A percentile compares a stretch with the other conserved stretches of the same genome.
Conservation (phyloP, 2,329 filamentous ascomycete genomes). For the Tolypocladium tundrense region DNA sequence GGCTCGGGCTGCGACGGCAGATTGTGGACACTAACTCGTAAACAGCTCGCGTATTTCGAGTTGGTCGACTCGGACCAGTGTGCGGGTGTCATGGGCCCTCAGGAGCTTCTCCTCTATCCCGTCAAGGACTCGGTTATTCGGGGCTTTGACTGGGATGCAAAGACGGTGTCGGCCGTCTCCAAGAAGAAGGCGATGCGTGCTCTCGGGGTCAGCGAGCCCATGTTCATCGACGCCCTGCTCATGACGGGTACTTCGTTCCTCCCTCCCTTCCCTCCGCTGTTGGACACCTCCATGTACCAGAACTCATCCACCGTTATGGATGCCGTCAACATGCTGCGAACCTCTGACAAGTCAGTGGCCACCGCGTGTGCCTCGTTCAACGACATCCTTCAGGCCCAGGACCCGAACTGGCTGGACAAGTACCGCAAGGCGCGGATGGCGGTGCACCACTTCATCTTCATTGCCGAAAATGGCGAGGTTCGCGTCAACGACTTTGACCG, state of each 20-base stretch:
- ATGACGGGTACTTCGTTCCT: constrained; percentile 77
- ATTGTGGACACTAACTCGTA: neutral
- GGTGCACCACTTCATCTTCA: constrained; percentile 78
- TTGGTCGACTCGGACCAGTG: constrained; percentile 55
- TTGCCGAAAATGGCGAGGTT: constrained; percentile 67
- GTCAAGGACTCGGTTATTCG: constrained; percentile 65
- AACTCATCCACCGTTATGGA: constrained; percentile 57
- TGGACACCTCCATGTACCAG: constrained; percentile 44
- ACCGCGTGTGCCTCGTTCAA: constrained; percentile 67
- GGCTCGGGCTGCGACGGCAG: too few relatives aligned
- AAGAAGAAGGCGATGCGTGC: constrained; percentile 62
- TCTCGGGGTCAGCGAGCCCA: constrained; percentile 54
- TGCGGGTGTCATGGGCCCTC: constrained; percentile 71
- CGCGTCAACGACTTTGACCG: constrained; percentile 62
- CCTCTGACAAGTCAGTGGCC: constrained; percentile 59
- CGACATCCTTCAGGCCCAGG: constrained; percentile 63
- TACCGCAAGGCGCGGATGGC: constrained; percentile 80
- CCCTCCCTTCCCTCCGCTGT: constrained; percentile 67
- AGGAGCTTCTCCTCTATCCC: constrained; percentile 78
- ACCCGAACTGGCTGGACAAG: constrained; percentile 70
- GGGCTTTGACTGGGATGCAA: constrained; percentile 57
- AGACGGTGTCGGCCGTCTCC: constrained; percentile 50
- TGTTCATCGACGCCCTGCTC: constrained; percentile 75
- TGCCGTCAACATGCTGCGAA: constrained; percentile 65
- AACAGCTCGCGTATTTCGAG: constrained; percentile 64